A percentile compares a stretch with the other conserved stretches of the same genome.
These are phyloP conservation scores for Eimeria sp. DNA, from an alignment of 169 alveolate genomes.

Conservation along the genomic window DNA sequence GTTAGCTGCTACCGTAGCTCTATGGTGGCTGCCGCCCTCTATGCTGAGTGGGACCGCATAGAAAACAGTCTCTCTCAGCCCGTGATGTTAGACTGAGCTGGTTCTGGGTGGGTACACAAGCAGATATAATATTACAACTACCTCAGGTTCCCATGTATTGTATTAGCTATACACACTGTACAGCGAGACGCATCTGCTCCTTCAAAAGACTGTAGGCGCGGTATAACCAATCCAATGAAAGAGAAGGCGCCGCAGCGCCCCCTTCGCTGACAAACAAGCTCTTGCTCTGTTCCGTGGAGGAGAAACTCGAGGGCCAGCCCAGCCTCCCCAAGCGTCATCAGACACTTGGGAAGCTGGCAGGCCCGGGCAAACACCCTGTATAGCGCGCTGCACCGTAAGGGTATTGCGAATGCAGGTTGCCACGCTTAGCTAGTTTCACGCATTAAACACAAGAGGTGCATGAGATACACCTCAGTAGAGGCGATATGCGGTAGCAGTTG, in stretches of 20 bases:
- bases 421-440: background rate
- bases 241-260: background rate
- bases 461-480: background rate
- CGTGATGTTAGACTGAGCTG: no score
- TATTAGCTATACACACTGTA: background rate
- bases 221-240: background rate
- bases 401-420: background rate
- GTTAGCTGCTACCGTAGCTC: no score
- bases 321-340: background rate
- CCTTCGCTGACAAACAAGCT: background rate
- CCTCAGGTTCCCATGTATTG: no score
- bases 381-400: background rate
- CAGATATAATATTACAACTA: no score
- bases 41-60: no score
- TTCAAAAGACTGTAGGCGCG: background rate
- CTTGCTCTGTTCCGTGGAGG: background rate
- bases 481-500: background rate
- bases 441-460: background rate
- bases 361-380: background rate
- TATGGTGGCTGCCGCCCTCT: no score
- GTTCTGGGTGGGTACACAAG: no score
- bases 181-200: background rate
- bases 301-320: background rate
- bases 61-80: no score
- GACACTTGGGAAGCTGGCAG: background rate